Evolutionary conservation across 192 early-diverging fungal genomes (phyloP).

Genomic region (Backusella parvicylindrica): DNA sequence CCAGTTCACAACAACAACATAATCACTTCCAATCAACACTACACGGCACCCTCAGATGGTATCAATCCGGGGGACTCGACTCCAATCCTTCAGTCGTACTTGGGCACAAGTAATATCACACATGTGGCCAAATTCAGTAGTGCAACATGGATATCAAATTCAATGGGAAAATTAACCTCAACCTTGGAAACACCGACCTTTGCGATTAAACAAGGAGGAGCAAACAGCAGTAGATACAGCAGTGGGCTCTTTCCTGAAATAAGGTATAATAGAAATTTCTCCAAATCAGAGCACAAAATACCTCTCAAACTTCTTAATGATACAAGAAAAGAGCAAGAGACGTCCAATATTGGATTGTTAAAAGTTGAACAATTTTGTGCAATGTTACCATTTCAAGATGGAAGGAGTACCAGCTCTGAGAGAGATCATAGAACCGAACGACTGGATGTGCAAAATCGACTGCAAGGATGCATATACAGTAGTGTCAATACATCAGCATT

Average conservation of each 20-base stretch:
- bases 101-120: too few relatives aligned
- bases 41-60: too few relatives aligned
- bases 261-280: background rate
- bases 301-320: conserved; percentile 6
- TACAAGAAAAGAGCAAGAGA: conserved; percentile 13
- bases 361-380: conserved; percentile 15
- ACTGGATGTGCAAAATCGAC: conserved; percentile 23
- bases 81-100: too few relatives aligned
- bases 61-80: too few relatives aligned
- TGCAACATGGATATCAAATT: too few relatives aligned
- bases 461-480: conserved; percentile 25
- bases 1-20: background rate
- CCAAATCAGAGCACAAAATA: background rate
- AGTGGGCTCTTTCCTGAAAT: conserved; percentile 3
- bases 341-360: conserved; percentile 13
- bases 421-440: conserved; percentile 14
- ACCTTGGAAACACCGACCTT: too few relatives aligned
- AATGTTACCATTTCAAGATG: conserved; percentile 30
- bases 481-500: conserved; percentile 11
- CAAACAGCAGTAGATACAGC: background rate
- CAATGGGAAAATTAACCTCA: too few relatives aligned
- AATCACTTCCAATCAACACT: background rate
- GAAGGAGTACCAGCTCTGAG: conserved; percentile 25
- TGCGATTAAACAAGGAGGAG: too few relatives aligned
- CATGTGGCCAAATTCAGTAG: too few relatives aligned